A percentile compares a stretch with the other conserved stretches of the same genome.
Conservation (phyloP, 1,284 basidiomycete species). For the Melampsora larici-populina region DNA sequence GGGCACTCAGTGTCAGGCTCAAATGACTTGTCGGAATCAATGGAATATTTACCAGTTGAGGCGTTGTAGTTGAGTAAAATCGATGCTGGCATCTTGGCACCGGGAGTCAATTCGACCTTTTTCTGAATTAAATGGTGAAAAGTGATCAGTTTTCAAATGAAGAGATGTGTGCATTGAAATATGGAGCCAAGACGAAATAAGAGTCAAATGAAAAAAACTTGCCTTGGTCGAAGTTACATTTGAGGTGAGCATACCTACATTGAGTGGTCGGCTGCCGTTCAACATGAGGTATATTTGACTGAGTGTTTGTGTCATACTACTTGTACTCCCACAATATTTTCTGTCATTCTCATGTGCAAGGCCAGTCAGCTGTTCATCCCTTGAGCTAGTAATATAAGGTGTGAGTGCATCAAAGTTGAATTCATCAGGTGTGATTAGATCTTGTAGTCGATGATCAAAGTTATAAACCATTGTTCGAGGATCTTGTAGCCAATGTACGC, state of each 20-base stretch:
- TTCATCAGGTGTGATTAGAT: slow-evolving; percentile 73
- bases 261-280: slow-evolving; percentile 52
- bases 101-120: slow-evolving; percentile 69
- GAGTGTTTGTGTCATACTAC: slow-evolving; percentile 79
- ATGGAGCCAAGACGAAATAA: neutral
- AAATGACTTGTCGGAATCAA: slow-evolving; percentile 68
- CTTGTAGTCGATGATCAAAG: slow-evolving; percentile 68
- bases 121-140: slow-evolving; percentile 50
- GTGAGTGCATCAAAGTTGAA: slow-evolving; percentile 83
- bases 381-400: slow-evolving; percentile 75
- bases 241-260: slow-evolving; percentile 50
- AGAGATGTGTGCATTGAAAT: neutral
- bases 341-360: slow-evolving; percentile 65
- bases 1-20: slow-evolving; percentile 53
- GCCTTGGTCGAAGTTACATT: slow-evolving; percentile 57
- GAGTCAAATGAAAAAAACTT: slow-evolving; percentile 47
- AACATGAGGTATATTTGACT: slow-evolving; percentile 76
- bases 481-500: slow-evolving; percentile 87
- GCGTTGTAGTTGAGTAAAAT: slow-evolving; percentile 64
- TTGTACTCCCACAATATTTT: slow-evolving; percentile 81
- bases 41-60: slow-evolving; percentile 65
- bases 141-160: slow-evolving; percentile 20
- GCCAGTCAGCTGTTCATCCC: slow-evolving; percentile 68
- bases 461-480: slow-evolving; percentile 82
- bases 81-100: slow-evolving; percentile 73